A percentile compares a stretch with the other conserved stretches of the same genome.
These are phyloP conservation scores for Bryoerythrophyllum caledonicum DNA, from an alignment of 225 moss, liverwort and hornwort genomes.

Conservation along the genomic window DNA sequence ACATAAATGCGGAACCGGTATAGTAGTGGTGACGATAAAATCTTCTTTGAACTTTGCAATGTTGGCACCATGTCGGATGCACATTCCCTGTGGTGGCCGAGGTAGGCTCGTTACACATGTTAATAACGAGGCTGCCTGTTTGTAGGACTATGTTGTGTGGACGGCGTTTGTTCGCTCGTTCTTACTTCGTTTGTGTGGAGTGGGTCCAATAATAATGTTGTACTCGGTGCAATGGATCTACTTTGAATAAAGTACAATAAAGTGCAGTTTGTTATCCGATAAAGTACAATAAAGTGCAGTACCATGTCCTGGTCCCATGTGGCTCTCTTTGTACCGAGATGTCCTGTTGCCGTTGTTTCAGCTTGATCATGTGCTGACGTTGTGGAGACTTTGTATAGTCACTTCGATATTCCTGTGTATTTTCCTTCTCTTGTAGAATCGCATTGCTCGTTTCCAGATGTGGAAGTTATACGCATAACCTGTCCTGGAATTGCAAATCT, in stretches of 20 bases:
- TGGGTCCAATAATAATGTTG: background rate
- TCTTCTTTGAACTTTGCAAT: background rate
- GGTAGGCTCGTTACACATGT: too few relatives aligned
- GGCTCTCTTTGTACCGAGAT: background rate
- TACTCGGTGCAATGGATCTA: background rate
- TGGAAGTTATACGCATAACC: background rate
- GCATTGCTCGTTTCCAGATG: background rate
- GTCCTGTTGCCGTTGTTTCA: background rate
- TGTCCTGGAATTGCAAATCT: background rate
- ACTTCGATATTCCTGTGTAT: background rate
- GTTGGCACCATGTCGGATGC: background rate
- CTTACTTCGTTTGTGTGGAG: background rate
- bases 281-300: background rate
- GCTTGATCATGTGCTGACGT: background rate
- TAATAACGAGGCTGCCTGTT: too few relatives aligned
- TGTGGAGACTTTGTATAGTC: background rate
- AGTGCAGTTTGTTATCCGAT: background rate
- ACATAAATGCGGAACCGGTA: background rate
- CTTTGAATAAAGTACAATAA: slow-evolving; percentile 23
- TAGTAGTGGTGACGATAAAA: background rate
- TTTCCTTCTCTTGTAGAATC: background rate
- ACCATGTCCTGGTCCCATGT: too few relatives aligned
- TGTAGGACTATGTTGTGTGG: background rate
- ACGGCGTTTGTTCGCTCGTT: background rate
- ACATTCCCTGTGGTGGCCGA: too few relatives aligned